Evolutionary conservation across 495 filamentous ascomycete genomes (phyloP), one percentile per base, ranked within the genome.

Genomic region (Thozetella sp.): DNA sequence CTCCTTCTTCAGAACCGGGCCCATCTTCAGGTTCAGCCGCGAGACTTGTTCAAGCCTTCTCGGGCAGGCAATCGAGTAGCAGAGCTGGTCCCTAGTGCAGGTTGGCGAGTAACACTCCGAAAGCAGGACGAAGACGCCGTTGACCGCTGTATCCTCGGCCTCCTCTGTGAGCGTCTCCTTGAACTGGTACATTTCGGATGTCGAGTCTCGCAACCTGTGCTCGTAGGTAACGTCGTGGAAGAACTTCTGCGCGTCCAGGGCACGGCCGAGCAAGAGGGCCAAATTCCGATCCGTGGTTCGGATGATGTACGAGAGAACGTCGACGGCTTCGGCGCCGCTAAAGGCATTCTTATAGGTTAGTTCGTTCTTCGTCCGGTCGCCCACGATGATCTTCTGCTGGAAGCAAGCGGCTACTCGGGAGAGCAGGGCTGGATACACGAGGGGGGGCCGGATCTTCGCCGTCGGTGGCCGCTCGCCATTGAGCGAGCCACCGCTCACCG

Each of bases 211-310:
- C 56, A 99, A 78, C 51, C 96, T 86, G 70, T 99, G 96, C 61
- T 97, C 93, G 72, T 99, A 99, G 2, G 93, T 97, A 43, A 98
- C 96, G 84, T 99, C 96, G 72, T 98, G 96, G 71, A 99, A 99
- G 73, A 98, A 97, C 72, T 98, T 99, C 74, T 99, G 96, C 45
- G 96, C 96, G 77, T 99, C 96, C 48, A 99, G 78, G 57, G 93
- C 91, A 63, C 96, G 84, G 50, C 96, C 96, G n/a, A 99, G 75
- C 12, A 99, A 86, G 56, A 99, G 78, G 43, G 96, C 95, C 62
- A 99, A 78, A 67, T 97, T 99, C 53, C 96, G 87, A 73, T 99
- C 96, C 12, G 89, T 96, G 0, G 96, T 99, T 72, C 94, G 90
- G 70, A 98, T 97, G 64, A 98, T 98, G 67, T 90, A 92, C 2